Evolutionary conservation across 768 basidiomycete genomes (phyloP), one percentile per base, ranked within the genome.

Genomic region (Boletus reticuloceps): DNA sequence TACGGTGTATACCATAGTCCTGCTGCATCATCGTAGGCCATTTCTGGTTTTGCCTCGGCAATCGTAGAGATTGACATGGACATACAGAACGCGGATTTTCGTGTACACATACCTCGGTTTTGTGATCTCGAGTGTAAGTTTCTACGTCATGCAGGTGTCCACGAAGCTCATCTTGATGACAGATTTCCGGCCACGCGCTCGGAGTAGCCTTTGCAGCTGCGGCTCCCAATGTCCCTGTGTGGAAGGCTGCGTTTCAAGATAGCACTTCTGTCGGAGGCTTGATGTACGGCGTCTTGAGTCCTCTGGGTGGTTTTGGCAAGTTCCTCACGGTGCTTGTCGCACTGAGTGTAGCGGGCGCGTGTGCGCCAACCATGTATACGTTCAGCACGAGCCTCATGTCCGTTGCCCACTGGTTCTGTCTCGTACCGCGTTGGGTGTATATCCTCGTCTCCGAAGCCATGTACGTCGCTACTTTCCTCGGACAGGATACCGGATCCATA

Each of bases 281-380:
- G 38, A 55, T 81, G 42, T 67, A 67, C 17, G 72, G 75, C 0
- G 59, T 78, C 12, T 59, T 79, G 45, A 50, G 61, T 0, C 75
- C 76, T 4, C 60, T 75, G 0, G 77, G 78, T 8, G 69, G 72
- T 2, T 81, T 80, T 47, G 77, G 78, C 47, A 74, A 75, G 60
- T 75, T 81, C 67, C 69, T 82, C 31, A 74, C 74, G 0, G 77
- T 79, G 37, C 58, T 85, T 22, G 70, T 83, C 43, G 81, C 83
- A 22, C 69, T 85, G 49, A 78, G 74, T 47, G 76, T 83, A 36
- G 77, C 79, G 11, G 79, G 78, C 55, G 82, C 83, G 46, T 78
- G 79, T 38, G 81, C 81, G 2, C 83, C 82, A 0, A 81, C 81
- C 38, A 82, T 84, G 73, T 85, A 85, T 64, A 77, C 78, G 13